Evolutionary conservation across 768 basidiomycete genomes (phyloP), one percentile per base, ranked within the genome.

Genomic region (Megacollybia marginata): DNA sequence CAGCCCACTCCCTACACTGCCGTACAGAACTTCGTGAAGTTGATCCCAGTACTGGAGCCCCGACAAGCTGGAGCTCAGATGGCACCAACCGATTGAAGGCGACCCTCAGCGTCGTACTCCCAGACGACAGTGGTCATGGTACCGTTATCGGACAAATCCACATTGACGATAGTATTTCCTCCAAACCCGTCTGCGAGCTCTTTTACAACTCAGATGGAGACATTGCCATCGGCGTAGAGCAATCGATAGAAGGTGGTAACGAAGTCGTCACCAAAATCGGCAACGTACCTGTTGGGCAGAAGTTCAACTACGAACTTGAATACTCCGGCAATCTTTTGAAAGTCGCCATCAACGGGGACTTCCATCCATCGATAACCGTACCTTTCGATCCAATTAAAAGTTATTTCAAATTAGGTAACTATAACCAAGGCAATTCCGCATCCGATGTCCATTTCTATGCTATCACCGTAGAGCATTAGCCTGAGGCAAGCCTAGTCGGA

Each of bases 101-200:
- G 1, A 13, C 16, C 16, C 33, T 50, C 18, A 35, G 16, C 19
- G 44, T 50, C 13, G 12, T 8, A 4, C 10, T 31, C 33, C 43
- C 49, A 3, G 44, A 50, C 32, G 35, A 50, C 19, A 45, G 44
- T 28, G 19, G 19, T 16, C 49, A 46, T 11, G 49, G 49, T 12
- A 50, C 49, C 8, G 49, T 50, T 28, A 50, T 50, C 9, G 49
- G 49, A 5, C 49, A 50, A 38, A 45, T 50, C 11, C 49, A 50
- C 32, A 50, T 50, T 35, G 49, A 45, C 16, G 44, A 45, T 19
- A 19, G 11, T 1, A 44, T 50, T 13, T 50, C 49, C 4, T 44
- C 28, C 43, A 46, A 50, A 36, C 49, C 49, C 10, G 49, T 50
- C 18, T 46, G 44, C 44, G 43, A 45, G 33, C 35, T 50, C 19